Conservation (phyloP, 2,329 filamentous ascomycete genomes). For the Hypoxylon sp. region DNA sequence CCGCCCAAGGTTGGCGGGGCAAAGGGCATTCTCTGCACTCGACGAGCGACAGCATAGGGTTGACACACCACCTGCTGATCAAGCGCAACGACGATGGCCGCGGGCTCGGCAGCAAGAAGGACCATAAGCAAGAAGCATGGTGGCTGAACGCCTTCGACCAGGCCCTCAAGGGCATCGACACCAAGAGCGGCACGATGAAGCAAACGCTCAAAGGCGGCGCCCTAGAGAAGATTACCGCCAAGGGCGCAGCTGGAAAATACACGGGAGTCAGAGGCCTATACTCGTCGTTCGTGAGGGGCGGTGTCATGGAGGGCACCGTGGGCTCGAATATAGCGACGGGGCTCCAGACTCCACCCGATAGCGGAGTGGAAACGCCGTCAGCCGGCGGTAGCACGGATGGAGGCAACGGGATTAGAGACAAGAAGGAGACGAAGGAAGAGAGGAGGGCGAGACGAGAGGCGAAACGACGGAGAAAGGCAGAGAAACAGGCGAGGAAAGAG, state of each 20-base stretch:
- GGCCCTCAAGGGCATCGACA: slow-evolving; percentile 83
- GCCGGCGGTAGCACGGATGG: slow-evolving; percentile 45
- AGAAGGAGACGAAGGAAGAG: slow-evolving; percentile 52
- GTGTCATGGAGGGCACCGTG: slow-evolving; percentile 79
- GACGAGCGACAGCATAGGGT: slow-evolving; percentile 76
- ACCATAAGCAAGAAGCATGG: slow-evolving; percentile 85
- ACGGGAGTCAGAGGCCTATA: slow-evolving; percentile 77
- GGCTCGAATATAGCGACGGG: slow-evolving; percentile 42
- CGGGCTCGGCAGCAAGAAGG: slow-evolving; percentile 81
- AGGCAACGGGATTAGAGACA: slow-evolving; percentile 53
- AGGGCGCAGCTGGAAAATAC: slow-evolving; percentile 65
- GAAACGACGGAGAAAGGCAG: slow-evolving; percentile 48
- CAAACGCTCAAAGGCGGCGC: slow-evolving; percentile 67
- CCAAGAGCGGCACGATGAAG: slow-evolving; percentile 66
- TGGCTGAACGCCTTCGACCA: slow-evolving; percentile 96
- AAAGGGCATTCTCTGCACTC: slow-evolving; percentile 88
- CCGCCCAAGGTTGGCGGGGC: slow-evolving; percentile 90
- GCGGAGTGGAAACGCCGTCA: slow-evolving; percentile 47
- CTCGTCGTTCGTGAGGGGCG: slow-evolving; percentile 85
- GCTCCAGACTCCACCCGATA: slow-evolving; percentile 51
- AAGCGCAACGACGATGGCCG: slow-evolving; percentile 84
- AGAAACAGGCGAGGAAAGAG: slow-evolving; percentile 47
- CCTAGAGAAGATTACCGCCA: slow-evolving; percentile 64
- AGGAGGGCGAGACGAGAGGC: slow-evolving; percentile 48
- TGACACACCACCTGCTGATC: slow-evolving; percentile 85